Evolutionary conservation across 768 basidiomycete species (phyloP).

Genomic region (Sarcodon sp.): DNA sequence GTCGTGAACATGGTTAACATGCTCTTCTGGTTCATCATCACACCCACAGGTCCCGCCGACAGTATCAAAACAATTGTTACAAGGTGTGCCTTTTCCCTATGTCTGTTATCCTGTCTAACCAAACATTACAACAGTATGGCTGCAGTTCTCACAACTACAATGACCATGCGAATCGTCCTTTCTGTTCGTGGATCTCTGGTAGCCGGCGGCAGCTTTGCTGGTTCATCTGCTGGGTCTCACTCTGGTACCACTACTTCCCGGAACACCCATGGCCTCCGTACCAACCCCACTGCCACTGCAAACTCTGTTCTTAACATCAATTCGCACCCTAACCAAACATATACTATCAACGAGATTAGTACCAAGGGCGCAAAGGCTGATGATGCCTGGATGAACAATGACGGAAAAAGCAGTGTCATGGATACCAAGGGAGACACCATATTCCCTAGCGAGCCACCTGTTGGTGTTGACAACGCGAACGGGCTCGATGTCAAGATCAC

Average conservation of each 20-base stretch:
- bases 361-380: constrained; percentile 13
- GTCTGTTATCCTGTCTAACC: background rate
- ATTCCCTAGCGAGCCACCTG: constrained; percentile 8
- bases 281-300: constrained; percentile 2
- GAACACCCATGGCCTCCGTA: constrained; percentile 14
- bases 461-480: constrained; percentile 1
- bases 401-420: constrained; percentile 16
- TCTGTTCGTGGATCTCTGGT: constrained; percentile 66
- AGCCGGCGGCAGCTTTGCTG: constrained; percentile 58
- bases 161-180: constrained; percentile 81
- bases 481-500: constrained; percentile 20
- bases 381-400: constrained; percentile 5
- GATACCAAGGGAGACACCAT: constrained; percentile 16
- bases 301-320: constrained; percentile 16
- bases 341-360: constrained; percentile 18
- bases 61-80: constrained; percentile 76
- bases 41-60: constrained; percentile 44
- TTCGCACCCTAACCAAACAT: constrained; percentile 12
- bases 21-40: constrained; percentile 80
- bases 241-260: constrained; percentile 16
- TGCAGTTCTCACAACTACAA: constrained; percentile 76
- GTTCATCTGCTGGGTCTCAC: constrained; percentile 11
- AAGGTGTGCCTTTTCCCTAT: constrained; percentile 19
- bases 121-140: constrained; percentile 47
- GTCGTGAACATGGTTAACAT: constrained; percentile 74